Percentiles rank a stretch among this genome's conserved stretches.
These are phyloP conservation scores for Fragilaria radians DNA, from an alignment of 108 stramenopile genomes.

Conservation along the genomic window DNA sequence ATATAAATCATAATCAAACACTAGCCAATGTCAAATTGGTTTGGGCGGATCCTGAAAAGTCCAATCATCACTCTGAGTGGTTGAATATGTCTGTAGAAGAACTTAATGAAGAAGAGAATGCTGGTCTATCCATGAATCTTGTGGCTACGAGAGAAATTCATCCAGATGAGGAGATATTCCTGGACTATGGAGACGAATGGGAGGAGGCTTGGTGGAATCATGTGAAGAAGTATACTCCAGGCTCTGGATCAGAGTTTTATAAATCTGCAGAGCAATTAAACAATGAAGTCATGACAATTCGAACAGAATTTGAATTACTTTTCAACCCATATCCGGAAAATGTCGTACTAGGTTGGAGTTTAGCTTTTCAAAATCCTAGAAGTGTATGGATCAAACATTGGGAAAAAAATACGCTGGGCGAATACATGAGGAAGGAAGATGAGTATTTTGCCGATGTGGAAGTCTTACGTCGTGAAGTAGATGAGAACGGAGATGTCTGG, in stretches of 20 bases:
- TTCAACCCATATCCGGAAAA: conserved; percentile 8
- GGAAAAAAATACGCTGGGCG: background rate
- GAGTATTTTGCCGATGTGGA: background rate
- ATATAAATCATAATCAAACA: conserved; percentile 66
- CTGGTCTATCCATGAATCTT: conserved; percentile 44
- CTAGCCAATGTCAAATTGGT: conserved; percentile 55
- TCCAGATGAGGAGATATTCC: conserved; percentile 60
- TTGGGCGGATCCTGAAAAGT: conserved; percentile 29
- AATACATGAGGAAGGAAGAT: background rate
- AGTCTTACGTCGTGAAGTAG: conserved; percentile 3
- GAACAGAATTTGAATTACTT: background rate
- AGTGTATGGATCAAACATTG: background rate
- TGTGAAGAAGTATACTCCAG: conserved; percentile 17
- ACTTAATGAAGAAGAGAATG: conserved; percentile 35
- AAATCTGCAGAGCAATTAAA: background rate
- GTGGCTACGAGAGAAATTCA: conserved; percentile 59
- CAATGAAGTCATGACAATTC: conserved; percentile 10
- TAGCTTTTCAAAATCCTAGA: background rate
- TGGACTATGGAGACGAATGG: conserved; percentile 79
- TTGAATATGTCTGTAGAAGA: conserved; percentile 38
- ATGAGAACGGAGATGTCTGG: conserved; percentile 7
- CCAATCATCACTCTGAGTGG: conserved; percentile 46
- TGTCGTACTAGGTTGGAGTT: conserved; percentile 2
- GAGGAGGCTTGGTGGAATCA: conserved; percentile 61
- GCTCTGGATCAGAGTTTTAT: background rate